Evolutionary conservation across 768 basidiomycete genomes (phyloP).

Genomic region (Phlegmacium glaucopus): DNA sequence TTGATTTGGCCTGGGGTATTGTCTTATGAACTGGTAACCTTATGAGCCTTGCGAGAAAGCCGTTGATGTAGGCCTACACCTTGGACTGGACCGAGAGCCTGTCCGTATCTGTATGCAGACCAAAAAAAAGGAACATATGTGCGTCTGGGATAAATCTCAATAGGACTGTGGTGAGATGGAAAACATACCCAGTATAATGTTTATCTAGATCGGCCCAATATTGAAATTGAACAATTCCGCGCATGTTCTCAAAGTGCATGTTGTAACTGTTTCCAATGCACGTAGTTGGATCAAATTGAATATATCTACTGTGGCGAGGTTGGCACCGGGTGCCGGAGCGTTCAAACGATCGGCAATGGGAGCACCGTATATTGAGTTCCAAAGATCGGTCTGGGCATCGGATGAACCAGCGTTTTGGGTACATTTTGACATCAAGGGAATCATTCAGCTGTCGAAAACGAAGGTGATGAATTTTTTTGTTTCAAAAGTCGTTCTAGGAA

Average conservation of each 20-base stretch:
- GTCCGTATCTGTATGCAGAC: constrained; percentile 69
- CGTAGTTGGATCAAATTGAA: constrained; percentile 68
- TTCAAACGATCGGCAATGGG: constrained; percentile 61
- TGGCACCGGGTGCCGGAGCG: constrained; percentile 55
- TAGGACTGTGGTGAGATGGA: neutral
- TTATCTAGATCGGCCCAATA: constrained; percentile 74
- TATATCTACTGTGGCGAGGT: constrained; percentile 52
- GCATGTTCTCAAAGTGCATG: constrained; percentile 39
- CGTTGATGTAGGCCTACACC: constrained; percentile 88
- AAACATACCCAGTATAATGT: constrained; percentile 72
- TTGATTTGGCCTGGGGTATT: constrained; percentile 70
- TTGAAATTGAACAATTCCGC: constrained; percentile 67
- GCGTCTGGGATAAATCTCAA: neutral
- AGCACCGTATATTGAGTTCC: constrained; percentile 54
- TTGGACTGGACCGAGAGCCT: constrained; percentile 67
- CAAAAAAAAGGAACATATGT: too few species aligned
- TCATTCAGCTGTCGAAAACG: constrained; percentile 45
- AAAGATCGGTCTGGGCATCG: constrained; percentile 42
- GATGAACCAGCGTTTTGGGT: constrained; percentile 51
- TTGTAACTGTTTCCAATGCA: constrained; percentile 72
- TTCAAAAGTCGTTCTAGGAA: neutral
- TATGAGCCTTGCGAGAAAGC: constrained; percentile 81
- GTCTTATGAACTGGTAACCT: constrained; percentile 57
- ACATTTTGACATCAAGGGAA: constrained; percentile 66
- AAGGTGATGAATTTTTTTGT: neutral